A percentile compares a stretch with the other conserved stretches of the same genome.
Evolutionary conservation across 2,329 filamentous ascomycete genomes (phyloP).

Genomic region (Magnaporthiopsis incrustans): DNA sequence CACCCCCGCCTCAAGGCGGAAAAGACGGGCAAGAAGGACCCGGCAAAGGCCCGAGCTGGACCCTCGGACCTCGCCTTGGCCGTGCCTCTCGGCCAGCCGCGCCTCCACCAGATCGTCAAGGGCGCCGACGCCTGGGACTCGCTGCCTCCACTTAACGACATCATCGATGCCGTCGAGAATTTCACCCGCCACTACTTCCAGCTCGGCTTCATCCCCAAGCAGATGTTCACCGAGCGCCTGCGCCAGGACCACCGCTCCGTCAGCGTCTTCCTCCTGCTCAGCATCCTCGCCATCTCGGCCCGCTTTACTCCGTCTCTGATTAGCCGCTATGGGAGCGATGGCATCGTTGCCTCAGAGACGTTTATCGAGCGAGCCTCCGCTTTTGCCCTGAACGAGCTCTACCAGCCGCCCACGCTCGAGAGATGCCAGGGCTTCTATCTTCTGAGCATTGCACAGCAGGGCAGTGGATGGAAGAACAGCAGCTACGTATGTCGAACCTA

Average conservation of each 20-base stretch:
- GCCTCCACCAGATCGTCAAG: constrained; percentile 22
- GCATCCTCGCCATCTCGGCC: constrained; percentile 48
- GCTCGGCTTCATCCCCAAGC: constrained; percentile 50
- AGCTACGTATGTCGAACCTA: constrained; percentile 46
- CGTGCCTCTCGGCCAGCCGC: constrained; percentile 24
- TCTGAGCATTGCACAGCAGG: constrained; percentile 50
- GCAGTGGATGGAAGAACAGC: constrained; percentile 42
- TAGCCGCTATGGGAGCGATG: constrained; percentile 37
- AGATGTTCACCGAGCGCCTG: constrained; percentile 39
- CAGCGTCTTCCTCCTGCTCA: constrained; percentile 45
- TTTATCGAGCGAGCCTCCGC: constrained; percentile 43
- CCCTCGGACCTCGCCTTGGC: constrained; percentile 17
- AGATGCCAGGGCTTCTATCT: constrained; percentile 52
- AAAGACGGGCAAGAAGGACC: constrained; percentile 42
- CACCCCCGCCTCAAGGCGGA: constrained; percentile 45
- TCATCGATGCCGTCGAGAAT: constrained; percentile 43
- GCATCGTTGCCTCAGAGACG: constrained; percentile 41
- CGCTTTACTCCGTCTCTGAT: constrained; percentile 42
- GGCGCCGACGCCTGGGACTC: constrained; percentile 37
- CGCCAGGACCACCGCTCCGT: constrained; percentile 37
- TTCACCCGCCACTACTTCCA: constrained; percentile 52
- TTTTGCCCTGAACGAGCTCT: constrained; percentile 41
- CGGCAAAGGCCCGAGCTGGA: constrained; percentile 11
- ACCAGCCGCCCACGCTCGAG: constrained; percentile 44
- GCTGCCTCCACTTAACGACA: constrained; percentile 38